These are phyloP conservation scores for Ceriops tagal DNA, from an alignment of 345 rosid species.

Conservation along the genomic window DNA sequence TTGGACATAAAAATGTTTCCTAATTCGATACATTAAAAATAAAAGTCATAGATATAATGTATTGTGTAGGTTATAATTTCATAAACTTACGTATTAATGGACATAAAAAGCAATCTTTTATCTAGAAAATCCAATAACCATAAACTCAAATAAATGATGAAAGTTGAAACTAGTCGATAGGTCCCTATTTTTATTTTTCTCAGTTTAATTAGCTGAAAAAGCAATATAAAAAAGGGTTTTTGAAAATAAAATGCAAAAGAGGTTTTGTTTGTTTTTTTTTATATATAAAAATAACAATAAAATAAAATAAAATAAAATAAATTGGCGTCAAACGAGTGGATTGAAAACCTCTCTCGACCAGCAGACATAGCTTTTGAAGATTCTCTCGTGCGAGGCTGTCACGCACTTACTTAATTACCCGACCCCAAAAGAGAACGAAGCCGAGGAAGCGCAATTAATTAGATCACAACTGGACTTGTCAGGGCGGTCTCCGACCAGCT, in stretches of 20 bases:
- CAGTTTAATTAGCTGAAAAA: not conserved
- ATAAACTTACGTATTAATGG: too few relatives aligned
- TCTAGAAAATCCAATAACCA: too few relatives aligned
- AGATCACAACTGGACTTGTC: constrained; percentile 49
- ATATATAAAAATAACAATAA: too few relatives aligned
- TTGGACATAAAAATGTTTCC: too few relatives aligned
- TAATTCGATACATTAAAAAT: too few relatives aligned
- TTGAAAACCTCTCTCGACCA: constrained; percentile 20
- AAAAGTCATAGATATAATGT: too few relatives aligned
- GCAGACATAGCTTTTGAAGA: constrained; percentile 33
- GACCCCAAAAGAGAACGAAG: constrained; percentile 24
- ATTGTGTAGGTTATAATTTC: too few relatives aligned
- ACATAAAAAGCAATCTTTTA: too few relatives aligned
- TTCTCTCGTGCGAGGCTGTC: constrained; percentile 57
- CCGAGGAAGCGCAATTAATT: constrained; percentile 28
- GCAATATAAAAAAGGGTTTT: not conserved
- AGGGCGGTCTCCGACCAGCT: constrained; percentile 45
- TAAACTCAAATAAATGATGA: too few relatives aligned
- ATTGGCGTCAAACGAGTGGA: constrained; percentile 21
- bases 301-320: not conserved
- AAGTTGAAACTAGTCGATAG: too few relatives aligned
- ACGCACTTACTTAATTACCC: constrained; percentile 24
- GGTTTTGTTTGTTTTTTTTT: not conserved
- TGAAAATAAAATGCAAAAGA: not conserved
- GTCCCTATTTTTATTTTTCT: too few relatives aligned